These are phyloP conservation scores for Diospyros lotus DNA, from an alignment of 148 eudicot species.

Conservation along the genomic window DNA sequence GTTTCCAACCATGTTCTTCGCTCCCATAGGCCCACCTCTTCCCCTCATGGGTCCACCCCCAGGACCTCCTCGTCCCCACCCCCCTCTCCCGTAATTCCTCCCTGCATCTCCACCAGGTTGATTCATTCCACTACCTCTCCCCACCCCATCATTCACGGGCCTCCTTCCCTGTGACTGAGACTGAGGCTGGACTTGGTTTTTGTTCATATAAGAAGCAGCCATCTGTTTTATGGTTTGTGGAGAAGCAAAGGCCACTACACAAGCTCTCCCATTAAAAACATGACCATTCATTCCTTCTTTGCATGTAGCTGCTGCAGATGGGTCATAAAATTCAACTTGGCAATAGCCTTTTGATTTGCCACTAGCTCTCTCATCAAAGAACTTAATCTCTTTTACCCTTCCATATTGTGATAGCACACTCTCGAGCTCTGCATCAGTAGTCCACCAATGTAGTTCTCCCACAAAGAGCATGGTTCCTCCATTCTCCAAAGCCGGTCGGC, in stretches of 20 bases:
- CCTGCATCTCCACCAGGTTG: conserved; percentile 64
- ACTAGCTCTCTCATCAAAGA: conserved; percentile 82
- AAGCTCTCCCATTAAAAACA: conserved; percentile 71
- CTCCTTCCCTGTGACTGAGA: conserved; percentile 67
- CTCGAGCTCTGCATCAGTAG: conserved; percentile 86
- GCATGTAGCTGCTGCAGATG: conserved; percentile 62
- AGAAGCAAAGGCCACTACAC: conserved; percentile 84
- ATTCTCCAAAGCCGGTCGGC: conserved; percentile 56
- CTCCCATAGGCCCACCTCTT: conserved; percentile 70
- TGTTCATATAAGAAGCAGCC: conserved; percentile 71
- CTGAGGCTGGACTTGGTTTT: conserved; percentile 46
- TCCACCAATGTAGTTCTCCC: conserved; percentile 98
- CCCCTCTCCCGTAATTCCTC: conserved; percentile 73
- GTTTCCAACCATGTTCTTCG: conserved; percentile 45
- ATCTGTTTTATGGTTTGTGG: conserved; percentile 61
- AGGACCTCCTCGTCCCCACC: conserved; percentile 74
- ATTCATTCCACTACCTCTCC: conserved; percentile 65
- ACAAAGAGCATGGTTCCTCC: conserved; percentile 85
- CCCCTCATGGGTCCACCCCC: conserved; percentile 67
- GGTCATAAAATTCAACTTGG: conserved; percentile 70
- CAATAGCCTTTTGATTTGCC: conserved; percentile 54
- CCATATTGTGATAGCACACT: conserved; percentile 70
- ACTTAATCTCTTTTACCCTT: conserved; percentile 73
- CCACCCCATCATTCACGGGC: conserved; percentile 55
- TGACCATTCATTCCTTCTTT: conserved; percentile 89